Conservation (phyloP, 176 grass and related monocot genomes). For the maize (Zea mays) region Zm-B73-REFERENCE-NAM-5.0 NC_050100.1:184049501-184050000, state of each 20-base stretch:
- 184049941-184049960: constrained; percentile 34
- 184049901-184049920: constrained; percentile 60
- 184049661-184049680: constrained; percentile 66
- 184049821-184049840: background rate
- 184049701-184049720: constrained; percentile 91
- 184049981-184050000: constrained; percentile 76
- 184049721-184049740: constrained; percentile 88
- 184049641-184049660: constrained; percentile 54
- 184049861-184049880: constrained; percentile 90
- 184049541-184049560: background rate
- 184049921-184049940: constrained; percentile 57
- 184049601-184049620: constrained; percentile 58
- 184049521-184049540: constrained; percentile 7
- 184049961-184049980: constrained; percentile 90
- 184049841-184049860: constrained; percentile 35
- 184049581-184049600: constrained; percentile 89
- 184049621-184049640: constrained; percentile 89
- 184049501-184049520: constrained; percentile 29
- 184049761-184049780: constrained; percentile 7
- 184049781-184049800: background rate
- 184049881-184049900: constrained; percentile 78
- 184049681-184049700: constrained; percentile 70
- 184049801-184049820: constrained; percentile 2
- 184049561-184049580: constrained; percentile 86
- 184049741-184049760: constrained; percentile 60